These are phyloP conservation scores for Wickerhamiella dianesei DNA, from an alignment of 805 yeast species.

Conservation along the genomic window DNA sequence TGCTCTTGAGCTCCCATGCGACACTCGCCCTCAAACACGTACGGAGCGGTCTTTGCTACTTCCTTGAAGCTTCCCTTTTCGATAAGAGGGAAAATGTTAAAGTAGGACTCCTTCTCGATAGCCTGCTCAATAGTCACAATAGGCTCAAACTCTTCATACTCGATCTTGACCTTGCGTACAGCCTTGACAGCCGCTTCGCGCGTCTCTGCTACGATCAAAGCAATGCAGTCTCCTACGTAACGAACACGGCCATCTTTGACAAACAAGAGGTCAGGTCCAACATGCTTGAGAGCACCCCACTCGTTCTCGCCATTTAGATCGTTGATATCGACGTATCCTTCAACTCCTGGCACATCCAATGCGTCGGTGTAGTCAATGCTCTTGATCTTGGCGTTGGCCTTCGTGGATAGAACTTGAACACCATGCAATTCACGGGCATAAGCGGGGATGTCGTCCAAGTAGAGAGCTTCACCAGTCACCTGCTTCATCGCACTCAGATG, in stretches of 20 bases:
- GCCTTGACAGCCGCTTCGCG: constrained; percentile 32
- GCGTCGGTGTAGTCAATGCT: constrained; percentile 31
- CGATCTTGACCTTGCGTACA: constrained; percentile 30
- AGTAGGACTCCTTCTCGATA: constrained; percentile 29
- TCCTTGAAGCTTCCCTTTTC: constrained; percentile 31
- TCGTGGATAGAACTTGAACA: constrained; percentile 32
- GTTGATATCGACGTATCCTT: constrained; percentile 30
- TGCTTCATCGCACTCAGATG: constrained; percentile 36
- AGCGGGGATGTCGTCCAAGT: constrained; percentile 34
- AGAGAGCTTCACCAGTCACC: constrained; percentile 36
- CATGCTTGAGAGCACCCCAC: constrained; percentile 31
- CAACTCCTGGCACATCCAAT: constrained; percentile 30
- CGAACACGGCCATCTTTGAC: constrained; percentile 32
- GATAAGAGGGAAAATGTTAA: constrained; percentile 26
- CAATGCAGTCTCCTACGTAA: constrained; percentile 34
- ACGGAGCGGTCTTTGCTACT: constrained; percentile 25
- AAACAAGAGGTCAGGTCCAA: constrained; percentile 34
- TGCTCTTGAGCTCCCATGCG: constrained; percentile 38
- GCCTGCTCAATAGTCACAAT: constrained; percentile 34
- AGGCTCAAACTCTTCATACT: constrained; percentile 30
- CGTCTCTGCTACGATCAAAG: constrained; percentile 29
- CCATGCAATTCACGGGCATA: constrained; percentile 31
- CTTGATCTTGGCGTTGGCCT: constrained; percentile 32
- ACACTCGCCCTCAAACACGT: constrained; percentile 28
- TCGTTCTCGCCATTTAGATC: constrained; percentile 29